A percentile compares a stretch with the other conserved stretches of the same genome.
These are phyloP conservation scores for Cephalotrichum gorgonifer DNA, from an alignment of 2,329 filamentous ascomycete genomes.

Conservation along the genomic window DNA sequence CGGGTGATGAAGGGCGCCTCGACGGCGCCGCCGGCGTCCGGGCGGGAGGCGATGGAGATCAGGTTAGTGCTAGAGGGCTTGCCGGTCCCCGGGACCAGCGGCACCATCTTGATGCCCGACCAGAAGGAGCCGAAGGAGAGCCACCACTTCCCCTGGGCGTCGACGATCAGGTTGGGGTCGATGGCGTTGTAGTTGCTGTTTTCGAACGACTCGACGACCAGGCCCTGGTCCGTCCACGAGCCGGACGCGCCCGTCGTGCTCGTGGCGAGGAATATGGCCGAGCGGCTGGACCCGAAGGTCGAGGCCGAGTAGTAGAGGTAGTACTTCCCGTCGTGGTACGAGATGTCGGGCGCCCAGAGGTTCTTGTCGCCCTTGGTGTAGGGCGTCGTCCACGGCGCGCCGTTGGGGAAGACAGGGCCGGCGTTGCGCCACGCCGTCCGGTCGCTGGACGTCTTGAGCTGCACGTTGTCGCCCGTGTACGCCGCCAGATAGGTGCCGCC, in stretches of 20 bases:
- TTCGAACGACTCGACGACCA: constrained; percentile 15
- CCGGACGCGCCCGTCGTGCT: constrained; percentile 18
- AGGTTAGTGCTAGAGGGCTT: constrained; percentile 13
- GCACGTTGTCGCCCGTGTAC: constrained; percentile 15
- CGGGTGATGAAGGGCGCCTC: constrained; percentile 19
- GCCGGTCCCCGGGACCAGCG: constrained; percentile 15
- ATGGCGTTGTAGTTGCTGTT: constrained; percentile 18
- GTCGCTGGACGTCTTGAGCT: constrained; percentile 20
- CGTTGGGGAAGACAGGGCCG: constrained; percentile 18
- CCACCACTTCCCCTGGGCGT: constrained; percentile 18
- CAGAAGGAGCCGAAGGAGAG: constrained; percentile 21
- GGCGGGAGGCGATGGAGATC: constrained; percentile 16
- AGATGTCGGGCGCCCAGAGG: constrained; percentile 44
- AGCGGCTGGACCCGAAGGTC: constrained; percentile 15
- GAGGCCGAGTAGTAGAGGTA: constrained; percentile 22
- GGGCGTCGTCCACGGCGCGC: constrained; percentile 18
- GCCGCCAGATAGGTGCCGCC: constrained; percentile 17
- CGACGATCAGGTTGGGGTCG: constrained; percentile 18
- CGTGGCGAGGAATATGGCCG: constrained; percentile 20
- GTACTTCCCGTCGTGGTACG: constrained; percentile 20
- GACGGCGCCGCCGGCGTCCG: constrained; percentile 12
- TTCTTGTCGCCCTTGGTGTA: constrained; percentile 19
- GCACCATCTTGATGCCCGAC: constrained; percentile 19
- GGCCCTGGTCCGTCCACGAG: constrained; percentile 17
- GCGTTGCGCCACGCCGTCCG: constrained; percentile 19